Evolutionary conservation across 345 rosid genomes (phyloP).

Genomic region (Trapa bicornis): DNA sequence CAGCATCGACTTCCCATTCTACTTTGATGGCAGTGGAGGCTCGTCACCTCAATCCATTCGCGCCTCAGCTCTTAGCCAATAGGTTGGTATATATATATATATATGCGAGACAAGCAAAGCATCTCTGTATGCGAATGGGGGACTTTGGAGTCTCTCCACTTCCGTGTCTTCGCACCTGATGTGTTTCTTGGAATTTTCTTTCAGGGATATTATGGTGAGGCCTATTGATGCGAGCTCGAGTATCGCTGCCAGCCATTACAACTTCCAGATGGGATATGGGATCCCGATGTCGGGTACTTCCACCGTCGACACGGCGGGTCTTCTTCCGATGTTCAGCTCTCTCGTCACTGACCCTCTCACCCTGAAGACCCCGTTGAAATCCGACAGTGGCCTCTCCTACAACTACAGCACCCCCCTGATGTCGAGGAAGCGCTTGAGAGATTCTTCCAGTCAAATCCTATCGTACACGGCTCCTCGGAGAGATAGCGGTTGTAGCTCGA

Average conservation of each 20-base stretch:
- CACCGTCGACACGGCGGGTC: constrained; percentile 12
- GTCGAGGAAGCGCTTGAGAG: constrained; percentile 59
- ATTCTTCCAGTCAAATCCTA: constrained; percentile 18
- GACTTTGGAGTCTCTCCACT: no score
- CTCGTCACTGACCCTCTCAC: constrained; percentile 24
- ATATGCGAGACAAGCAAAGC: no score
- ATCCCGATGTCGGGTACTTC: constrained; percentile 31
- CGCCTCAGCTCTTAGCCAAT: constrained; percentile 9
- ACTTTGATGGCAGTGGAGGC: constrained; percentile 15
- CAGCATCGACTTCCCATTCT: no score
- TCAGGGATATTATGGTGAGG: constrained; percentile 38
- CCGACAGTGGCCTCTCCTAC: constrained; percentile 50
- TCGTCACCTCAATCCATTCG: constrained; percentile 11
- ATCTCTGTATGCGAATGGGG: no score
- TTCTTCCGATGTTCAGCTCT: constrained; percentile 32
- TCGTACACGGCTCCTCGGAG: constrained; percentile 17
- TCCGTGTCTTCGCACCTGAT: background rate
- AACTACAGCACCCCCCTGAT: constrained; percentile 21
- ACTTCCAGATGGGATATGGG: constrained; percentile 29
- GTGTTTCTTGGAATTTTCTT: background rate
- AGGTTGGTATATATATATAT: background rate
- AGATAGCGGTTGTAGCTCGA: constrained; percentile 11
- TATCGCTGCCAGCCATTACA: constrained; percentile 17
- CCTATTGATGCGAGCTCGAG: constrained; percentile 22
- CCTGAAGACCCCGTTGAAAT: constrained; percentile 34